Evolutionary conservation across 2,329 filamentous ascomycete species (phyloP), one percentile per base, ranked within the genome.

Genomic region (Arthrobotrys musiformis): DNA sequence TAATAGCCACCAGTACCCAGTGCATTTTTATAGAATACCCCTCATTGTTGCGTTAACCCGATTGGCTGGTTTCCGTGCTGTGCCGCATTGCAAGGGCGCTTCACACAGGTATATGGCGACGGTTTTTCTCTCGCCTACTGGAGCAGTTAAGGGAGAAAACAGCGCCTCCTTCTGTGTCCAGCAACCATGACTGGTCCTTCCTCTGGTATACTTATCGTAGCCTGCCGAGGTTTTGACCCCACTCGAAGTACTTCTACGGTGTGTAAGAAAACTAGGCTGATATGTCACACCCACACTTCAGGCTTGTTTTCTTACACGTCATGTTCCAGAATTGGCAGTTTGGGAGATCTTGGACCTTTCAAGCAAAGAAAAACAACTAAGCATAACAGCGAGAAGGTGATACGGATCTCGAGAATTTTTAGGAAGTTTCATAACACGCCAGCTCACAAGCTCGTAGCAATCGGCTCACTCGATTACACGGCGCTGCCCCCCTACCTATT

Each of bases 11-110:
- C n/a, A 54, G 7, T 6, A 24, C n/a, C 24, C 22, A 22, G 48
- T 15, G 26, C 17, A 17, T 15, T 3, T 52, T 52, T 30, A 52
- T 30, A 52, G 30, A 42, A 28, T 30, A 37, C 46, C 17, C 62
- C 24, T 13, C 15, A 19, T 56, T 56, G 50, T 35, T 58, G 54
- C 19, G 1, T 64, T 58, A 30, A 37, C 54, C 19, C 54, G 68
- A 64, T 72, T 72, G 60, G 60, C 13, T 40, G 37, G 4, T 2
- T 48, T 35, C 4, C 2, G 17, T 24, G 33, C 68, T 72, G 68
- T 72, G 68, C 68, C 68, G 60, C n/a, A n/a, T n/a, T n/a, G n/a
- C 68, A 37, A 6, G 48, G 60, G 68, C 60, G 68, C 68, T 64
- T 72, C 58, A 4, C 56, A 15, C 35, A 50, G 26, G 68, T 22